These are phyloP conservation scores for Irpex sp. DNA, from an alignment of 1,284 basidiomycete species.

Conservation along the genomic window DNA sequence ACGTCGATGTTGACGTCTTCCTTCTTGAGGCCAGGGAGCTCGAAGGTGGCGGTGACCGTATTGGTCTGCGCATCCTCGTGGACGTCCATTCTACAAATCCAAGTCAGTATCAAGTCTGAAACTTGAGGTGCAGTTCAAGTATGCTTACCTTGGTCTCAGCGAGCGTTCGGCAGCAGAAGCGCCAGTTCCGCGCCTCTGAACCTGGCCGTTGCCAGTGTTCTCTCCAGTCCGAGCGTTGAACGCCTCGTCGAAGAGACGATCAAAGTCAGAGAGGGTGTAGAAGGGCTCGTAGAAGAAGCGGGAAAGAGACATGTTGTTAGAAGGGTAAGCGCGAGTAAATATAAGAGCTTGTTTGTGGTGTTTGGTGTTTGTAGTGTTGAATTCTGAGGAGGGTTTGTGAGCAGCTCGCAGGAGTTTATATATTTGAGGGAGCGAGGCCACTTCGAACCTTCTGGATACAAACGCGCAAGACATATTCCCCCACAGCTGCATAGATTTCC, in stretches of 20 bases:
- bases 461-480: not conserved
- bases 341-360: not conserved
- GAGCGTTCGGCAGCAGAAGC: slow-evolving; percentile 1
- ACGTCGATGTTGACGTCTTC: slow-evolving; percentile 40
- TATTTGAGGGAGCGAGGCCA: not conserved
- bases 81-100: slow-evolving; percentile 38
- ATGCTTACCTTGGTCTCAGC: slow-evolving; percentile 25
- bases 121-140: not conserved
- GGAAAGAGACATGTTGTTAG: slow-evolving; percentile 21
- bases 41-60: slow-evolving; percentile 40
- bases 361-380: not conserved
- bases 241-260: slow-evolving; percentile 47
- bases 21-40: slow-evolving; percentile 42
- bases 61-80: slow-evolving; percentile 38
- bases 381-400: not conserved
- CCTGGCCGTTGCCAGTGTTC: slow-evolving; percentile 6
- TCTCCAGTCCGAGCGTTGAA: slow-evolving; percentile 27
- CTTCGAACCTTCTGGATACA: not conserved
- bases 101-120: not conserved
- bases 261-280: slow-evolving; percentile 39
- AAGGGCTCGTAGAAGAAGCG: slow-evolving; percentile 44
- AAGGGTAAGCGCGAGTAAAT: not conserved
- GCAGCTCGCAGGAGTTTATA: not conserved
- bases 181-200: slow-evolving; percentile 10
- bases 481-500: not conserved